These are phyloP conservation scores for Cadophora sp. DNA, from an alignment of 2,329 filamentous ascomycete genomes.

Conservation along the genomic window DNA sequence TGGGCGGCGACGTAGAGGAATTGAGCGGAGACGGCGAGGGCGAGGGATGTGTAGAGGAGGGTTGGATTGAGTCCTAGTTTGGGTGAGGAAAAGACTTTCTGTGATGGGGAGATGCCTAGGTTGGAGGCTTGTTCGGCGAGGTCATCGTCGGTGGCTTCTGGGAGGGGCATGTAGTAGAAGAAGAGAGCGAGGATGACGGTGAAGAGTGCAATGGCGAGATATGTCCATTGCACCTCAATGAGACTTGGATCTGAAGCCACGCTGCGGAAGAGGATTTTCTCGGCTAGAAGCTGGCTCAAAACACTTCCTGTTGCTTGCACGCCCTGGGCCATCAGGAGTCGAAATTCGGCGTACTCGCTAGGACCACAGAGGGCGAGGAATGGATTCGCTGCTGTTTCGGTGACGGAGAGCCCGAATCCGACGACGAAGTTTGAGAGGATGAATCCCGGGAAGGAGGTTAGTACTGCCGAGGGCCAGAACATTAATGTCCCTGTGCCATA, in stretches of 20 bases:
- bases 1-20: conserved; percentile 83
- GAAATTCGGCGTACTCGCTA: conserved; percentile 73
- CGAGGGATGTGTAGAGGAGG: conserved; percentile 55
- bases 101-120: conserved; percentile 34
- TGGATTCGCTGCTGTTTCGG: conserved; percentile 83
- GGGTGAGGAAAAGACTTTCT: conserved; percentile 28
- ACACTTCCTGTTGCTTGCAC: conserved; percentile 79
- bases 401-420: conserved; percentile 75
- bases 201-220: conserved; percentile 79
- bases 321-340: conserved; percentile 77
- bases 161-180: conserved; percentile 72
- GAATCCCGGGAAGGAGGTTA: conserved; percentile 79
- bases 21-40: conserved; percentile 76
- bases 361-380: conserved; percentile 77
- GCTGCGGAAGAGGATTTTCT: conserved; percentile 74
- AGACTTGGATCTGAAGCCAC: conserved; percentile 61
- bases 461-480: conserved; percentile 82
- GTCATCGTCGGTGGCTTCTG: conserved; percentile 60
- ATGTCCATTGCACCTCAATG: conserved; percentile 83
- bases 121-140: conserved; percentile 55
- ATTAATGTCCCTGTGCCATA: conserved; percentile 82
- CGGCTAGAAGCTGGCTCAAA: conserved; percentile 73
- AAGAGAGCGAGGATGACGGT: conserved; percentile 73
- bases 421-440: conserved; percentile 77
- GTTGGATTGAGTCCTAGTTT: conserved; percentile 49